These are phyloP conservation scores for Hericium erinaceus DNA, from an alignment of 768 basidiomycete genomes.

Conservation along the genomic window DNA sequence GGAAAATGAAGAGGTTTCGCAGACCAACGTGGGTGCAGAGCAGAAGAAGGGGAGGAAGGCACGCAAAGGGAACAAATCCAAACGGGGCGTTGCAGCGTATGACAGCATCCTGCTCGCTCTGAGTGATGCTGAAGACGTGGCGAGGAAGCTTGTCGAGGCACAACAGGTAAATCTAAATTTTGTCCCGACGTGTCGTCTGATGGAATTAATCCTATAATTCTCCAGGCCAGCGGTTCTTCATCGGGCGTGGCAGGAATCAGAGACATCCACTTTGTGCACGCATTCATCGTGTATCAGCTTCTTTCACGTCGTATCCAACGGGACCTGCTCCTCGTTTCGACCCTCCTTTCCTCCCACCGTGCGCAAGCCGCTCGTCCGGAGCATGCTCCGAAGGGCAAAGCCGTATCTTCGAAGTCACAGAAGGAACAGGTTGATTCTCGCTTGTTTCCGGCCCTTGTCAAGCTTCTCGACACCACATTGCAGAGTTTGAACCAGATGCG, in stretches of 20 bases:
- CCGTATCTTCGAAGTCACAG: slow-evolving; percentile 19
- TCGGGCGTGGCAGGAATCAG: slow-evolving; percentile 36
- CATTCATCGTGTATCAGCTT: slow-evolving; percentile 82
- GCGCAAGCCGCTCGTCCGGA: slow-evolving; percentile 15
- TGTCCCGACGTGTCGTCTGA: background rate
- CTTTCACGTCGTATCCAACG: slow-evolving; percentile 82
- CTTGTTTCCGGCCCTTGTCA: slow-evolving; percentile 81
- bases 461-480: slow-evolving; percentile 76
- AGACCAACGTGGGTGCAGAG: slow-evolving; percentile 16
- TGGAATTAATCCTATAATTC: background rate
- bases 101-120: slow-evolving; percentile 77
- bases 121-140: slow-evolving; percentile 84
- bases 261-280: slow-evolving; percentile 78
- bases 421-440: slow-evolving; percentile 55
- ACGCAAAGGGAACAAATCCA: slow-evolving; percentile 37
- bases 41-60: slow-evolving; percentile 28
- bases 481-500: slow-evolving; percentile 84
- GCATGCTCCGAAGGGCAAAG: slow-evolving; percentile 8
- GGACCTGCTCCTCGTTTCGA: slow-evolving; percentile 71
- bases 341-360: slow-evolving; percentile 42
- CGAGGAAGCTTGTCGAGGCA: slow-evolving; percentile 71
- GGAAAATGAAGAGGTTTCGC: slow-evolving; percentile 19
- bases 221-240: slow-evolving; percentile 33
- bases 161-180: slow-evolving; percentile 52
- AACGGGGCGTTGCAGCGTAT: slow-evolving; percentile 77